A percentile compares a stretch with the other conserved stretches of the same genome.
Conservation (phyloP, 805 yeast species). For the Ogataea sp. region DNA sequence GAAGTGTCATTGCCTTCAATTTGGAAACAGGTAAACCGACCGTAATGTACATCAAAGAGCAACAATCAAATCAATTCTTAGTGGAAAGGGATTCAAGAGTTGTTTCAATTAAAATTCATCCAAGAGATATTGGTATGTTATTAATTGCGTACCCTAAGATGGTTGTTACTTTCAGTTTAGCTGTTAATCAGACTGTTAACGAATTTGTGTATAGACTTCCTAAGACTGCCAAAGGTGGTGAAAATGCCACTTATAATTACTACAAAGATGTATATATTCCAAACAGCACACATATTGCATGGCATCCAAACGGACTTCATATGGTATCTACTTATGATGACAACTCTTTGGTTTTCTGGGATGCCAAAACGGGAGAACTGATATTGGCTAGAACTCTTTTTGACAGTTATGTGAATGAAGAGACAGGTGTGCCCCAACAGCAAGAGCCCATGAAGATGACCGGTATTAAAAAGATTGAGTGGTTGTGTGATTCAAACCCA, state of each 20-base stretch:
- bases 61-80: constrained; percentile 58
- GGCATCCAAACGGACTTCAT: constrained; percentile 93
- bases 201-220: constrained; percentile 55
- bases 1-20: constrained; percentile 64
- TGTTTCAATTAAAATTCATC: constrained; percentile 66
- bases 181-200: constrained; percentile 48
- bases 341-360: constrained; percentile 90
- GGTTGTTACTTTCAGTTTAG: constrained; percentile 63
- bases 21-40: constrained; percentile 70
- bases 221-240: constrained; percentile 68
- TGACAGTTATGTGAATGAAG: constrained; percentile 56
- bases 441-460: constrained; percentile 21
- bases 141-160: constrained; percentile 65
- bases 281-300: constrained; percentile 42
- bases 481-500: constrained; percentile 79
- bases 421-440: constrained; percentile 22
- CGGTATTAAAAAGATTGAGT: constrained; percentile 46
- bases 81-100: constrained; percentile 48
- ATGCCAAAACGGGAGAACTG: constrained; percentile 65
- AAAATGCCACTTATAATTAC: constrained; percentile 26
- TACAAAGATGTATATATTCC: constrained; percentile 21
- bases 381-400: constrained; percentile 67
- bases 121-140: constrained; percentile 77
- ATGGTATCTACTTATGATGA: constrained; percentile 72
- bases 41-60: constrained; percentile 57